Conservation (phyloP, 805 yeast species). For the Tetrapisispora pingtungensis region DNA sequence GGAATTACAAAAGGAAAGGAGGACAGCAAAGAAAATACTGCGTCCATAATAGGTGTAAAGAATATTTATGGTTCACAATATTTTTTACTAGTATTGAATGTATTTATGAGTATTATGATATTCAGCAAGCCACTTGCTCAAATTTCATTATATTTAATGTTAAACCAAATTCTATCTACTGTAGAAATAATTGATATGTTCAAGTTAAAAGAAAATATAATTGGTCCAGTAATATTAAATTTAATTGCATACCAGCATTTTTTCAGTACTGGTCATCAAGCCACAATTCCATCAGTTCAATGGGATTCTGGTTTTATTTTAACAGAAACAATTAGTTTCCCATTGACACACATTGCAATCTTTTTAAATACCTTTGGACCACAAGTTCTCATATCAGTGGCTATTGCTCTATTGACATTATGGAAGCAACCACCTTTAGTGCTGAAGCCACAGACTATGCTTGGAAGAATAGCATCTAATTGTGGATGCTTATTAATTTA, state of each 20-base stretch:
- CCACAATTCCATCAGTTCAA: constrained; percentile 85
- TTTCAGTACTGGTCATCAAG: constrained; percentile 94
- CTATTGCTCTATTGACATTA: constrained; percentile 61
- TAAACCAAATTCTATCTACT: constrained; percentile 65
- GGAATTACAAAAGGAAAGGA: constrained; percentile 26
- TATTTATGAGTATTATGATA: constrained; percentile 54
- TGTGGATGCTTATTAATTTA: constrained; percentile 59
- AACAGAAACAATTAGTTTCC: constrained; percentile 62
- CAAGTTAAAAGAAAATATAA: constrained; percentile 53
- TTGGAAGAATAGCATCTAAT: constrained; percentile 62
- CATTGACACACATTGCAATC: constrained; percentile 75
- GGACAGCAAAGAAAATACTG: constrained; percentile 33
- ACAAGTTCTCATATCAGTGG: constrained; percentile 57
- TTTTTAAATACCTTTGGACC: constrained; percentile 80
- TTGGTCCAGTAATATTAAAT: constrained; percentile 67
- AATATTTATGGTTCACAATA: constrained; percentile 86
- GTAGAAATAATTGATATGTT: constrained; percentile 65
- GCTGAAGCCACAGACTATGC: constrained; percentile 58
- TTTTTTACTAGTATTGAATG: constrained; percentile 61
- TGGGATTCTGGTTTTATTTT: constrained; percentile 92
- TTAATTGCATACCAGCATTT: constrained; percentile 72
- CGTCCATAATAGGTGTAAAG: constrained; percentile 67
- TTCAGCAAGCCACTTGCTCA: constrained; percentile 85
- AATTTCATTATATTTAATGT: constrained; percentile 55
- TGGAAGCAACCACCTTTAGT: constrained; percentile 74